phyloP scores from a whole-genome alignment of 2,329 filamentous ascomycete species.

The Nemania serpens region DNA sequence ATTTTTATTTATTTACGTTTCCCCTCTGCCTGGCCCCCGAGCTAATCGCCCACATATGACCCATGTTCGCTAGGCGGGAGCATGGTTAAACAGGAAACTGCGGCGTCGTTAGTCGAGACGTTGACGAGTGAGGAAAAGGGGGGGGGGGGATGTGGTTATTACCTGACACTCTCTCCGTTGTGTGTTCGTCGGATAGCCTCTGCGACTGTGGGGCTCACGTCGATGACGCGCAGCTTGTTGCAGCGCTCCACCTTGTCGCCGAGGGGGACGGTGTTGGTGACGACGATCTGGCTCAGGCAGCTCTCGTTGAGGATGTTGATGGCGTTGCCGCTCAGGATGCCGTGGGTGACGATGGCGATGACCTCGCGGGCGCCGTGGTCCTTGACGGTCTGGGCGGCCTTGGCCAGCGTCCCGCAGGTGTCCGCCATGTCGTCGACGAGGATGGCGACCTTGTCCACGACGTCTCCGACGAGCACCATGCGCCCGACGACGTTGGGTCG shows the following conservation, averaged over 20 bases:
- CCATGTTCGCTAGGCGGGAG: constrained; percentile 31
- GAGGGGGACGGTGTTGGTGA: constrained; percentile 80
- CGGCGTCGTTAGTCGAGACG: constrained; percentile 1
- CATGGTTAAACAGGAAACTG: constrained; percentile 43
- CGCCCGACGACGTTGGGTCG: constrained; percentile 84
- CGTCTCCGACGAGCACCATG: constrained; percentile 96
- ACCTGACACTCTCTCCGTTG: constrained; percentile 64
- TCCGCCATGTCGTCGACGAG: constrained; percentile 98
- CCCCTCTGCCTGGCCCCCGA: background rate
- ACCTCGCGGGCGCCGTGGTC: constrained; percentile 85
- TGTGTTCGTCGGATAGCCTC: constrained; percentile 63
- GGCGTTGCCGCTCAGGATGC: constrained; percentile 72
- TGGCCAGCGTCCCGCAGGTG: constrained; percentile 80
- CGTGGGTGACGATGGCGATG: constrained; percentile 94
- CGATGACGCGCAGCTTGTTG: constrained; percentile 73
- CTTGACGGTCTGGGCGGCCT: constrained; percentile 88
- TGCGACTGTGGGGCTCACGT: constrained; percentile 73
- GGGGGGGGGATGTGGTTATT: constrained; percentile 39
- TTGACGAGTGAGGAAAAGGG: constrained; percentile 45
- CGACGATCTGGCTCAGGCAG: constrained; percentile 70
- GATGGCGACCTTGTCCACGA: constrained; percentile 88
- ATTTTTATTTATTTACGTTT: background rate
- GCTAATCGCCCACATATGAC: background rate
- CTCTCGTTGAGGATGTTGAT: constrained; percentile 74
- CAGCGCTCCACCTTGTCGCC: constrained; percentile 74